Conservation (phyloP, 1,284 basidiomycete genomes). For the Boletus sp. region DNA sequence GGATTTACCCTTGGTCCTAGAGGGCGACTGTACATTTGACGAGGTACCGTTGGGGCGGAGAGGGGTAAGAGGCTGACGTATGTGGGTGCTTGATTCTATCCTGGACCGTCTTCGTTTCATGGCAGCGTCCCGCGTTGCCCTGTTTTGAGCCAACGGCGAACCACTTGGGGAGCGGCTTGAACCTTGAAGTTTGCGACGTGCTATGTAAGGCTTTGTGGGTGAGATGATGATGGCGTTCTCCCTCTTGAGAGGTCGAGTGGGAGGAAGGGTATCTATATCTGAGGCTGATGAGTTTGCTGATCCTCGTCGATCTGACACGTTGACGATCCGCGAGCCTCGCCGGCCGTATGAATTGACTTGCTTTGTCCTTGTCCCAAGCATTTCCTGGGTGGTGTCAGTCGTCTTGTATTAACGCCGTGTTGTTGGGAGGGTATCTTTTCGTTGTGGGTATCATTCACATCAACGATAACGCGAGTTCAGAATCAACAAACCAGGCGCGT, state of each 20-base stretch:
- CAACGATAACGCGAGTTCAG: neutral
- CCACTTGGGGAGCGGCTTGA: slow-evolving; percentile 16
- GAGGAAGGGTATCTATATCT: slow-evolving; percentile 6
- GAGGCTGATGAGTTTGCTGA: slow-evolving; percentile 17
- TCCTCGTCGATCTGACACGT: slow-evolving; percentile 38
- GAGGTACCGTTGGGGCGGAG: slow-evolving; percentile 21
- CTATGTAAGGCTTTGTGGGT: slow-evolving; percentile 18
- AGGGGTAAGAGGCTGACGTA: slow-evolving; percentile 33
- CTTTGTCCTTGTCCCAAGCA: slow-evolving; percentile 59
- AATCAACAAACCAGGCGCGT: slow-evolving; percentile 14
- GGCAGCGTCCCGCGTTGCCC: slow-evolving; percentile 1
- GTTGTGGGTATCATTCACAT: slow-evolving; percentile 7
- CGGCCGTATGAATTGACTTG: slow-evolving; percentile 68
- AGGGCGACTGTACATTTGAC: slow-evolving; percentile 3
- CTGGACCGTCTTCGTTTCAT: slow-evolving; percentile 16
- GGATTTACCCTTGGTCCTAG: slow-evolving; percentile 26
- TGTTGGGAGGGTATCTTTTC: neutral
- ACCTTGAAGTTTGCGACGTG: slow-evolving; percentile 13
- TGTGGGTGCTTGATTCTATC: slow-evolving; percentile 9
- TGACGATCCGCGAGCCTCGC: slow-evolving; percentile 60
- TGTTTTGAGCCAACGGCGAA: slow-evolving; percentile 19
- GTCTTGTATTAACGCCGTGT: neutral
- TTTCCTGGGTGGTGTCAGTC: slow-evolving; percentile 18
- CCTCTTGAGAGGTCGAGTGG: slow-evolving; percentile 13
- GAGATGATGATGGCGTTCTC: slow-evolving; percentile 29